Evolutionary conservation across 2,329 filamentous ascomycete genomes (phyloP).

Genomic region (Pseudogymnoascus sp.): DNA sequence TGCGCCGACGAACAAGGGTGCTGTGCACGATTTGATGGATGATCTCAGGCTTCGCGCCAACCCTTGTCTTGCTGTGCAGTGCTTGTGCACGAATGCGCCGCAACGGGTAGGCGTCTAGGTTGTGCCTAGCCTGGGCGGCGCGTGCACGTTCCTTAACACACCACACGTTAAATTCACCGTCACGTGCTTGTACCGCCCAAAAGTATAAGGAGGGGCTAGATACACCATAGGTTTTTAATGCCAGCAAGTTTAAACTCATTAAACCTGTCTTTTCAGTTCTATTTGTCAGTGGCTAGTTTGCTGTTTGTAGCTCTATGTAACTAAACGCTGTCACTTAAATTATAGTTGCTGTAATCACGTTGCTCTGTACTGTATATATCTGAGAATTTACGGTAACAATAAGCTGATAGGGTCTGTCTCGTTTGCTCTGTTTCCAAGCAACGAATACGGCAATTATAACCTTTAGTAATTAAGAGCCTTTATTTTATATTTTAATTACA

Average conservation of each 20-base stretch:
- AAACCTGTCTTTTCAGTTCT: no score
- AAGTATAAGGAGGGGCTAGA: no score
- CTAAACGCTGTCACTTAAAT: no score
- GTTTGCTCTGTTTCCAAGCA: not conserved
- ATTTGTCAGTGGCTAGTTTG: no score
- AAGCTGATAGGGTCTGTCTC: not conserved
- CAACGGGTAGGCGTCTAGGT: constrained; percentile 4
- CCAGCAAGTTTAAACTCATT: no score
- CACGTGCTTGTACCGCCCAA: not conserved
- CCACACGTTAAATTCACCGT: not conserved
- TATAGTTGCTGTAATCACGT: no score
- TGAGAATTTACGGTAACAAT: not conserved
- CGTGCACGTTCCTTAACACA: not conserved
- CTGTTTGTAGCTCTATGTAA: no score
- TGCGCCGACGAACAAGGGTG: constrained; percentile 6
- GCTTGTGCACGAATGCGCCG: constrained; percentile 3
- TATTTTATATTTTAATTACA: not conserved
- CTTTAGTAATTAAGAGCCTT: not conserved
- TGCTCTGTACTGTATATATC: not conserved
- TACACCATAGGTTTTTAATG: no score
- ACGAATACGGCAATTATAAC: not conserved
- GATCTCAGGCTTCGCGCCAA: not conserved
- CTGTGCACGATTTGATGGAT: constrained; percentile 2
- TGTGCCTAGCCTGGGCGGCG: not conserved
- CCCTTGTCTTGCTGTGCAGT: constrained; percentile 2